Evolutionary conservation across 2,329 filamentous ascomycete genomes (phyloP), one percentile per base, ranked within the genome.

Genomic region (Ophioceras dolichostomum): DNA sequence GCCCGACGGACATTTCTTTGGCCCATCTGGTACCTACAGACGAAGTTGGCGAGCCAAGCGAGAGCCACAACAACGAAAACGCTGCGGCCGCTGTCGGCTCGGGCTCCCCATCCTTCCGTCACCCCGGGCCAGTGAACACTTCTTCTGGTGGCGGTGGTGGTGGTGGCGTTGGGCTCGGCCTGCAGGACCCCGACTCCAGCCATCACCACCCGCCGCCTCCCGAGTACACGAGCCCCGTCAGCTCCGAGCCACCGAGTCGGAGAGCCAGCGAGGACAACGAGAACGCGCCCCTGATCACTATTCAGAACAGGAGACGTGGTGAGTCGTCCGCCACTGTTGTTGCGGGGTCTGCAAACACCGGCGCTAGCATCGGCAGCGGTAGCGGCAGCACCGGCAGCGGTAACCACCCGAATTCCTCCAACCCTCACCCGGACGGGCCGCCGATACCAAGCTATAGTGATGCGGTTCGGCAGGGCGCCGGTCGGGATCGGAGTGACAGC

Each of bases 1-100:
- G 85, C 51, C 88, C 91, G 8, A 96, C 91, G 10, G 91, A 96
- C 56, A 98, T 98, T 46, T 95, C 88, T 8, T 73, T 98, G 34
- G 84, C 88, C 20, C 86, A 89, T 50, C 70, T 95, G 37, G 79
- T 84, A 32, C 82, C 71, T 3, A 67, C 62, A 43, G 80, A 88
- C 47, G 72, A 77, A 39, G 73, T 68, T n/a, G 84, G 86, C 51
- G 84, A 87, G 40, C 70, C 75, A 18, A 83, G 80, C 48, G 66
- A 58, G 17, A 80, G 78, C 47, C 65, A 59, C 32, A 56, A 59
- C 28, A 52, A 50, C 29, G 52, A 51, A 27, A 49, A 42, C 13
- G 41, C 45, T 17, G 51, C 47, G 45, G 61, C 53, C 42, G 39
- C 48, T 47, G 48, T 41, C n/a, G n/a, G n/a, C n/a, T n/a, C n/a